Conservation (phyloP, 2,329 filamentous ascomycete genomes). For the Scytalidium sp. region DNA sequence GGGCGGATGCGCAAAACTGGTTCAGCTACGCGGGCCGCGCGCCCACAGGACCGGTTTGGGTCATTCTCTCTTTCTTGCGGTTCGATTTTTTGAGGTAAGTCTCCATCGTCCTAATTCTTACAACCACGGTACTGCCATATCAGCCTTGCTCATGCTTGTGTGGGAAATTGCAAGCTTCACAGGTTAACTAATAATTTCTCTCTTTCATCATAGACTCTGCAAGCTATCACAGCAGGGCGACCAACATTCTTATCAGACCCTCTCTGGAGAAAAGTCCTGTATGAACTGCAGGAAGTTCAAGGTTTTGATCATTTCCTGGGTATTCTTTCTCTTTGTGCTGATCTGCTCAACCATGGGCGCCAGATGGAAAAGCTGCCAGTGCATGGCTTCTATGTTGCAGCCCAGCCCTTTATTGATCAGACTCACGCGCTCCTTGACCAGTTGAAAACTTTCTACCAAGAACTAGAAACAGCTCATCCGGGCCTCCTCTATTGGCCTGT, state of each 20-base stretch:
- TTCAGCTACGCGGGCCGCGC: conserved; percentile 29
- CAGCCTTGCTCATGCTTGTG: too few relatives aligned
- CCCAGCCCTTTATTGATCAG: conserved; percentile 16
- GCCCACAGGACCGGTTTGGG: conserved; percentile 28
- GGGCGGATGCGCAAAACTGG: conserved; percentile 27
- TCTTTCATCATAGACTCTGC: conserved; percentile 19
- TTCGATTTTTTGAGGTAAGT: conserved; percentile 23
- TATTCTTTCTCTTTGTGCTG: conserved; percentile 18
- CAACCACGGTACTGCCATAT: too few relatives aligned
- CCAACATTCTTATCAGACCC: conserved; percentile 25
- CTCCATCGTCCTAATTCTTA: too few relatives aligned
- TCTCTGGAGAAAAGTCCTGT: conserved; percentile 31
- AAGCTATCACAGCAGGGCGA: conserved; percentile 20
- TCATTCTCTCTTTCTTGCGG: conserved; percentile 30
- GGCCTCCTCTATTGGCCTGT: conserved; percentile 29
- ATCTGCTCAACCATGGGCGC: conserved; percentile 13
- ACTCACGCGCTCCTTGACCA: conserved; percentile 26
- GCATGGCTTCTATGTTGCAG: conserved; percentile 8
- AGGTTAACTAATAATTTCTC: neutral
- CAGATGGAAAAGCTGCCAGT: too few relatives aligned
- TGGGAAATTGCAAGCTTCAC: neutral
- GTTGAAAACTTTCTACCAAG: conserved; percentile 22
- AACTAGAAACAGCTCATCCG: conserved; percentile 15
- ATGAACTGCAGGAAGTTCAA: too few relatives aligned
- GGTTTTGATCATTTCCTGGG: conserved; percentile 27